Base-by-base conservation (phyloP, 2,329 filamentous ascomycete species). In the Fusarium anguioides region DNA sequence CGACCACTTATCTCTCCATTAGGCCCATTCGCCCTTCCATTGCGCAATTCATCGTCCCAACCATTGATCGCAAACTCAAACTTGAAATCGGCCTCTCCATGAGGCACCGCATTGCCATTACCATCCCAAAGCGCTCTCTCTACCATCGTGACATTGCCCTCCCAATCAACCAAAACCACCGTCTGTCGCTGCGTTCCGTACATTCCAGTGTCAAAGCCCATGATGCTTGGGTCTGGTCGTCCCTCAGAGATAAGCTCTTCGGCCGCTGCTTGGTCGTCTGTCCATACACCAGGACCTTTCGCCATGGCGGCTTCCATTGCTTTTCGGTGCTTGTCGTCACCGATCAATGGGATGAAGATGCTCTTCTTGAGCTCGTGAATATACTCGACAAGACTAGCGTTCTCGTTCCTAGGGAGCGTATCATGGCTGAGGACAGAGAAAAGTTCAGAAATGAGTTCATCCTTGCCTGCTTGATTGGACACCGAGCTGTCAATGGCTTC, bases 111-210 rank as follows among this genome's bases (percentile, higher is more conserved):
- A 49, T 87, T 84, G 10, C 88, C 88, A 45, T 87, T 81, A 0
- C 79, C 77, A 71, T 90, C 87, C 81, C 83, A 90, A 39, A 90
- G 76, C 6, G 87, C 84, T 33, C 88, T 80, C 77, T 90, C 88
- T 27, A 81, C 81, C 69, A 86, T 88, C 0, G 82, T 85, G 18
- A 88, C 85, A 33, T 86, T 86, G 4, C 88, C 88, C 5, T 89
- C 81, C 84, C 85, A 88, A 68, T 89, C 87, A 8, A 90, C 84
- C 41, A 89, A 76, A 15, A 90, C 76, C 15, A 89, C 78, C 0
- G 87, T 90, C 78, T 90, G 88, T 35, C 88, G 78, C 76, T 90
- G 88, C 7, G 88, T 90, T 6, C 88, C 88, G 69, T 90, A 90
- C 65, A 88, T 78, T 3, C 88, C 88, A 7, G 82, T 85, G 72